These are phyloP conservation scores for Saxophila tyrrhenica DNA, from an alignment of 495 filamentous ascomycete genomes.

Conservation along the genomic window DNA sequence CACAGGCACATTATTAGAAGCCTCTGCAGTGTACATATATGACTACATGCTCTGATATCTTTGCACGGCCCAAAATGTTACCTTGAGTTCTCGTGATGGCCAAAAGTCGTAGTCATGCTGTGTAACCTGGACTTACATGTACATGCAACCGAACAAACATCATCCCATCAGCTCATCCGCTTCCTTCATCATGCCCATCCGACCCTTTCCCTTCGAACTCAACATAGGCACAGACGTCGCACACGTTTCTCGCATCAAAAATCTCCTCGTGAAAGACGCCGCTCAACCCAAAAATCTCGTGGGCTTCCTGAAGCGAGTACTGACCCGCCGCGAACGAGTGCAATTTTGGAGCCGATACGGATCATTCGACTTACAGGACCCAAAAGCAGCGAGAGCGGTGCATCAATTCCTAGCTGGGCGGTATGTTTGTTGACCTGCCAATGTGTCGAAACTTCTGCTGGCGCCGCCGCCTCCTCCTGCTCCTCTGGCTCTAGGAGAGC, in stretches of 20 bases:
- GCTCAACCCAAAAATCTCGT: background rate
- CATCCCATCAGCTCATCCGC: background rate
- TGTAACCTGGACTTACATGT: background rate
- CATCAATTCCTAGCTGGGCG: constrained; percentile 11
- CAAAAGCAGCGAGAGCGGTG: background rate
- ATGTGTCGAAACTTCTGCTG: background rate
- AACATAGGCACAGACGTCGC: constrained; percentile 49
- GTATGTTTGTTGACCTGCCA: constrained; percentile 2
- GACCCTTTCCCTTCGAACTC: constrained; percentile 38
- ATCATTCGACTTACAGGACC: background rate
- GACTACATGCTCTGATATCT: no score
- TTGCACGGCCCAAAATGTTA: no score
- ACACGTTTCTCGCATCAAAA: constrained; percentile 35
- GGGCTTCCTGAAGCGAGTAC: constrained; percentile 5
- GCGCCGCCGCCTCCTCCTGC: background rate
- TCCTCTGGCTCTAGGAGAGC: background rate
- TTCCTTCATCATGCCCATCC: constrained; percentile 19
- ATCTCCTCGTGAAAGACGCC: constrained; percentile 20
- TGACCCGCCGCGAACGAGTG: constrained; percentile 7
- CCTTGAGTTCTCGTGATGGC: no score
- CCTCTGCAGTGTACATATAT: background rate
- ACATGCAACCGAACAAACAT: background rate
- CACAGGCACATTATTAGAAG: no score
- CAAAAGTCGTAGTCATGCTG: background rate
- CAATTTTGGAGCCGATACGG: constrained; percentile 6